Base-by-base conservation (phyloP, 306 rosid species). In the Malus domestica region DNA sequence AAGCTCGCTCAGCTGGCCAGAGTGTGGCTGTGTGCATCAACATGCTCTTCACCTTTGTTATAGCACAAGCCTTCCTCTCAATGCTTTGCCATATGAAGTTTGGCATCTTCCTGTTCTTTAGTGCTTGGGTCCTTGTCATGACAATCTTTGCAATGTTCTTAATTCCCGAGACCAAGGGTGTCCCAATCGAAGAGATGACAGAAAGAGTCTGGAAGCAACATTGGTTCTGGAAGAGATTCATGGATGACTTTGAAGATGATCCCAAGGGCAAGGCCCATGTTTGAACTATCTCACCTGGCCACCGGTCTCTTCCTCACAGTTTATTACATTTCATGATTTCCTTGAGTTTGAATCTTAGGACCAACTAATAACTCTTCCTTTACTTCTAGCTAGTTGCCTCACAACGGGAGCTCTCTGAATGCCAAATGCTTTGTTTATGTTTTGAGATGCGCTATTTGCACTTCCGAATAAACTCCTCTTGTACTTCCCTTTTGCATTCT, bases 101-200 rank as follows among this genome's bases (percentile, higher is more conserved):
- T 16, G 91, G 78, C 4, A 89, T 89, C 29, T 83, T 87, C 88
- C 27, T 82, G 46, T 89, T 89, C 76, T 87, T 89, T 80, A 83
- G 85, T 0, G 83, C 57, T 6, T 93, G 97, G 96, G 89, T 88
- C 14, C 61, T 89, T 6, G n/a, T 88, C 77, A 91, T 93, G 98
- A 85, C 88, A 3, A 0, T 64, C 14, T 87, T 88, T 20, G 90
- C 86, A 3, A 20, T 89, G 27, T 88, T 91, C 77, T 71, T 91
- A 20, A 51, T 93, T 12, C 98, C 98, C 0, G 97, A 93, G 86
- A 93, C 98, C 1, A 93, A 93, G 83, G 86, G 86, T 32, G 68
- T 93, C 38, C 97, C 98, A 1, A 93, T 93, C 33, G 98, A 93
- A 75, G 97, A 91, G 80, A 93, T 91, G 97, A 76, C 78, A 1